Base-by-base conservation (phyloP, 768 basidiomycete species). In the Mycena epipterygia region DNA sequence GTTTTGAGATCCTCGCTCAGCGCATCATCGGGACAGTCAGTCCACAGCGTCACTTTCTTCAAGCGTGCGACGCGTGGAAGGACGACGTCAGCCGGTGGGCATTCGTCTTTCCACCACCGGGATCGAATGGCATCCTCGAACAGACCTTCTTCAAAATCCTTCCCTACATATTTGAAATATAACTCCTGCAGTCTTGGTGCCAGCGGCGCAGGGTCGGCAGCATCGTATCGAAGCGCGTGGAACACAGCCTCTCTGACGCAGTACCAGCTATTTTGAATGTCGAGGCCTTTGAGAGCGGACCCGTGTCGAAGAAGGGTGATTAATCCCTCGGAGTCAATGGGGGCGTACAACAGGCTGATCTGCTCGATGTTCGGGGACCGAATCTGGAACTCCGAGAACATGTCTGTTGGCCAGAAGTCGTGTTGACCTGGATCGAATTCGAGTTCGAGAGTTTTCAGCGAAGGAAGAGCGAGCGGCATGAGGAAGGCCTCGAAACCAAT, bases 21-120 rank as follows among this genome's bases (percentile, higher is more conserved):
- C n/a, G n/a, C n/a, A n/a, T n/a, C n/a, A n/a, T n/a, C 19, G 63
- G 78, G 70, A 11, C 13, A 7, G 21, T 6, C 42, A 44, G 13
- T 21, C 42, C 6, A 44, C 21, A 44, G 42, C 6, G 23, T n/a
- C 16, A 57, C 46, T 2, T 2, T 29, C 16, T 64, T 44, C 21
- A 64, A 23, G 30, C 52, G 51, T 9, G 30, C 39, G 25, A 64
- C 41, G 9, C 25, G 39, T 5, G 39, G 29, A 9, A 35, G 32
- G 3, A 42, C 46, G 11, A 25, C 39, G 48, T 55, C 53, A 9
- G 63, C 2, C 25, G 35, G 52, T 13, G 33, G 21, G 12, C 25
- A 32, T 14, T 56, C 64, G 7, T 56, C 53, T 29, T 23, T 41
- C 53, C 53, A 65, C 53, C 64, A 66, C 6, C 63, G 51, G 3